These are phyloP conservation scores for Apiospora phragmitis DNA, from an alignment of 2,329 filamentous ascomycete species.

Conservation along the genomic window DNA sequence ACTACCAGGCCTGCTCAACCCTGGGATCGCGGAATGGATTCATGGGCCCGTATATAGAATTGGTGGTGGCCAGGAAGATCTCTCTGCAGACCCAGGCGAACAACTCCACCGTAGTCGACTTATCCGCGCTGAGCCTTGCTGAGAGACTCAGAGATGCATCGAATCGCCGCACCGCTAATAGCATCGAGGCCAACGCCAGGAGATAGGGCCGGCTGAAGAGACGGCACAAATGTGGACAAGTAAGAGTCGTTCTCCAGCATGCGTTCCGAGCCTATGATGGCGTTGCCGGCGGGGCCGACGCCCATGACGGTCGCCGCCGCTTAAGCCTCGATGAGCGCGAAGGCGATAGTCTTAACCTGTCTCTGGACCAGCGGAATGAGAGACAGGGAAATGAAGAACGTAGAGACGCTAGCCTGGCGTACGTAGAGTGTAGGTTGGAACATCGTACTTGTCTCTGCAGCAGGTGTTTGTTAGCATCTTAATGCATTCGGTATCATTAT, in stretches of 20 bases:
- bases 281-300: conserved; percentile 13
- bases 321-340: conserved; percentile 16
- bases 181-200: conserved; percentile 20
- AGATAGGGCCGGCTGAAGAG: conserved; percentile 16
- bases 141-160: neutral
- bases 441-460: conserved; percentile 14
- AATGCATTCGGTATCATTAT: too few relatives aligned
- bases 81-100: conserved; percentile 22
- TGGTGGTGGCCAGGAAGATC: conserved; percentile 19
- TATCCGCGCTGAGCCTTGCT: neutral
- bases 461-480: too few relatives aligned
- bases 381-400: conserved; percentile 17
- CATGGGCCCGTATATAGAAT: conserved; percentile 22
- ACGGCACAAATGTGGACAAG: conserved; percentile 19
- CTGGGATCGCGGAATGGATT: conserved; percentile 23
- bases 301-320: conserved; percentile 16
- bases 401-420: conserved; percentile 19
- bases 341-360: conserved; percentile 16
- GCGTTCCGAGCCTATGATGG: conserved; percentile 14
- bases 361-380: conserved; percentile 17
- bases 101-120: conserved; percentile 13
- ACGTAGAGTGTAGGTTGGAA: conserved; percentile 19
- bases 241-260: conserved; percentile 15
- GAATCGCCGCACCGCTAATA: conserved; percentile 12
- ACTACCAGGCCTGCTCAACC: conserved; percentile 21